Evolutionary conservation across 1,139 yeast species (phyloP).

Genomic region (Yamadazyma trypodendri): DNA sequence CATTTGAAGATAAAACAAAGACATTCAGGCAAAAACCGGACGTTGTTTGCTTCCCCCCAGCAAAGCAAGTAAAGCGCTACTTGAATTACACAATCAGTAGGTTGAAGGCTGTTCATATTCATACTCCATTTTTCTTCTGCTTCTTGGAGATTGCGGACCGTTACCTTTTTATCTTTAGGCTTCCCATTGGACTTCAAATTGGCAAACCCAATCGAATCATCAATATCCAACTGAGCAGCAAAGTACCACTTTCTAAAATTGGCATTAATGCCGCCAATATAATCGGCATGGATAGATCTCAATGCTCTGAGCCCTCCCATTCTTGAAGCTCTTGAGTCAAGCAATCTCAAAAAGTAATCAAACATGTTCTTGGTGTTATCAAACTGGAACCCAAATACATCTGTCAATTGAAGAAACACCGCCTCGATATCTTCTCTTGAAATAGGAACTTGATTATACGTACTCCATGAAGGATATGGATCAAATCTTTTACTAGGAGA

Average conservation of each 20-base stretch:
- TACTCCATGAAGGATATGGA: slow-evolving; percentile 62
- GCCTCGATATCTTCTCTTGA: slow-evolving; percentile 54
- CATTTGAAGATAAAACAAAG: slow-evolving; percentile 78
- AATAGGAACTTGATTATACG: slow-evolving; percentile 48
- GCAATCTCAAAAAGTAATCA: slow-evolving; percentile 57
- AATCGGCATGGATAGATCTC: slow-evolving; percentile 64
- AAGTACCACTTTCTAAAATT: slow-evolving; percentile 95
- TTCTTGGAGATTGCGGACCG: slow-evolving; percentile 47
- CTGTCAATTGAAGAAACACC: slow-evolving; percentile 49
- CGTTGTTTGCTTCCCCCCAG: slow-evolving; percentile 90
- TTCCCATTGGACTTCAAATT: slow-evolving; percentile 43
- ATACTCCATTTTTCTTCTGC: slow-evolving; percentile 78
- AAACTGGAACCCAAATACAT: slow-evolving; percentile 67
- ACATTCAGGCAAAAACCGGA: slow-evolving; percentile 84
- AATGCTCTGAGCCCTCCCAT: slow-evolving; percentile 56
- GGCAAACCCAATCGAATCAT: slow-evolving; percentile 75
- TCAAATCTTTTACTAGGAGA: slow-evolving; percentile 32
- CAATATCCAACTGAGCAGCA: slow-evolving; percentile 87
- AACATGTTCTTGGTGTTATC: slow-evolving; percentile 65
- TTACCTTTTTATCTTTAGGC: slow-evolving; percentile 35
- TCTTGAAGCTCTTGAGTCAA: slow-evolving; percentile 72
- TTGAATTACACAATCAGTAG: slow-evolving; percentile 61
- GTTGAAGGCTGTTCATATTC: slow-evolving; percentile 54
- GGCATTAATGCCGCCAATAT: slow-evolving; percentile 88
- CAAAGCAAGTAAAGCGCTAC: slow-evolving; percentile 67